phyloP scores from a whole-genome alignment of 345 rosid genomes.

The Eucalyptus sp. region DNA sequence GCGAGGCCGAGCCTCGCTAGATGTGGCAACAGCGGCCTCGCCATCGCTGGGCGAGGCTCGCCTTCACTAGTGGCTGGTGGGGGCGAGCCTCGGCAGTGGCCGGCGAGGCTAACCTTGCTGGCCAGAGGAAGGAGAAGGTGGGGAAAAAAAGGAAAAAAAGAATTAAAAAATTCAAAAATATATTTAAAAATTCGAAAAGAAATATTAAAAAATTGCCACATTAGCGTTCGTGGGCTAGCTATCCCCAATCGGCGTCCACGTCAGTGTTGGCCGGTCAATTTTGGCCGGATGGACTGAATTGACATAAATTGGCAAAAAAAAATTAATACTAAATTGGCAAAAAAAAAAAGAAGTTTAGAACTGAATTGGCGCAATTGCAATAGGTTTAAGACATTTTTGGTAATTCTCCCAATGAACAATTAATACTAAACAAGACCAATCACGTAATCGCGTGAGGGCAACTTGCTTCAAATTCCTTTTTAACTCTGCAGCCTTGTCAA shows the following conservation, averaged over 20 bases:
- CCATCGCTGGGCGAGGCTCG: rapidly evolving
- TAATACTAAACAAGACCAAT: background rate
- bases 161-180: no score
- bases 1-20: rapidly evolving
- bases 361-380: rapidly evolving
- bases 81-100: no score
- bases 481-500: rapidly evolving
- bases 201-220: no score
- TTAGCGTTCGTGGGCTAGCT: rapidly evolving
- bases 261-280: rapidly evolving
- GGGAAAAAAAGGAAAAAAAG: no score
- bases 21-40: rapidly evolving
- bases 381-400: rapidly evolving
- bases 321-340: no score
- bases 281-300: rapidly evolving
- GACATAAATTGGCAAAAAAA: rapidly evolving
- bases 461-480: background rate
- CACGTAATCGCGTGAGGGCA: rapidly evolving
- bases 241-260: rapidly evolving
- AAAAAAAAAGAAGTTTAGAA: rapidly evolving
- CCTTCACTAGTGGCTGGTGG: no score
- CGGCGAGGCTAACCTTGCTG: rapidly evolving
- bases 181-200: no score
- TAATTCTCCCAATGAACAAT: no score
- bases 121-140: no score